phyloP scores from a whole-genome alignment of 345 rosid genomes.

The Garcia nutans region DNA sequence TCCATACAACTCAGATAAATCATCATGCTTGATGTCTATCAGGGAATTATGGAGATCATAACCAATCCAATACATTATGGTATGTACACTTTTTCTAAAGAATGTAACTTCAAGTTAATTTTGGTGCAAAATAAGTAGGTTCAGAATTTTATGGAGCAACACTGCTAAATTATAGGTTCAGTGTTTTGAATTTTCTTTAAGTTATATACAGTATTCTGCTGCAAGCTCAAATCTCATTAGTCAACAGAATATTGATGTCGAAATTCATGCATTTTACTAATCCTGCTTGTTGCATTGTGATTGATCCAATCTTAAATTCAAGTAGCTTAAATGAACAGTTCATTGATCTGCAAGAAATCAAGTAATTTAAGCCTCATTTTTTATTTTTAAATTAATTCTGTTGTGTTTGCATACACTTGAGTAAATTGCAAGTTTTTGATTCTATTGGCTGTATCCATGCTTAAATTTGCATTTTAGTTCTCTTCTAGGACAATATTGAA shows the following conservation, averaged over 20 bases:
- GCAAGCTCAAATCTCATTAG: too few species aligned
- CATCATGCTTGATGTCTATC: conserved; percentile 51
- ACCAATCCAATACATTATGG: conserved; percentile 38
- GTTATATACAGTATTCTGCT: background rate
- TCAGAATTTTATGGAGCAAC: background rate
- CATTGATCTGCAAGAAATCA: background rate
- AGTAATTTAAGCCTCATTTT: background rate
- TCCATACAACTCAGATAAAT: too few species aligned
- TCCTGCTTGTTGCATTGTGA: background rate
- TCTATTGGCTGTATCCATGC: background rate
- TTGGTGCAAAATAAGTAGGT: background rate
- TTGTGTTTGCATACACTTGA: background rate
- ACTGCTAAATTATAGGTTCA: background rate
- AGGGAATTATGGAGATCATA: conserved; percentile 51
- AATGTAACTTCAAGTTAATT: background rate
- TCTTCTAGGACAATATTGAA: background rate
- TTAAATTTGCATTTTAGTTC: background rate
- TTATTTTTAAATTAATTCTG: background rate
- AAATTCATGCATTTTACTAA: too few species aligned
- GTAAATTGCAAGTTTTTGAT: background rate
- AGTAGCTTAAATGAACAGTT: too few species aligned
- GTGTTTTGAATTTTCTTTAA: background rate
- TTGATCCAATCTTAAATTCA: too few species aligned
- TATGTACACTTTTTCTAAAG: conserved; percentile 17
- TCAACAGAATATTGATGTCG: background rate